Percentiles rank a stretch among this genome's conserved stretches.
Evolutionary conservation across 352 stramenopile species (phyloP).

Genomic region (Phytophthora colocasiae): DNA sequence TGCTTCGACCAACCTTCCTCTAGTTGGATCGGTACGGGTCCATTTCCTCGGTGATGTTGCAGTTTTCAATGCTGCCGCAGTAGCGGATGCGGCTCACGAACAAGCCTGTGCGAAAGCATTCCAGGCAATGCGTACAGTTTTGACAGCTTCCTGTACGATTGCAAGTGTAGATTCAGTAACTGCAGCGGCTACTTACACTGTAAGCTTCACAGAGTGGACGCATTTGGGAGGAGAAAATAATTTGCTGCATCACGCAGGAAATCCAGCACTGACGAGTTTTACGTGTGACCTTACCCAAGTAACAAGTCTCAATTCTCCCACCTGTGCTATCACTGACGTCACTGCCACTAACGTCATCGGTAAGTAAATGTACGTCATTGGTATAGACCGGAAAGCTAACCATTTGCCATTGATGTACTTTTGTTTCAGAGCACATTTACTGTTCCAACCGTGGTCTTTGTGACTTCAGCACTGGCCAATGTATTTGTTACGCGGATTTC

Average conservation of each 20-base stretch:
- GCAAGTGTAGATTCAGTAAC: slow-evolving; percentile 39
- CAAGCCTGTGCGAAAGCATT: slow-evolving; percentile 56
- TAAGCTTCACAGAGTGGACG: slow-evolving; percentile 71
- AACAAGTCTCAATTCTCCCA: slow-evolving; percentile 48
- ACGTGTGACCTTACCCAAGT: slow-evolving; percentile 76
- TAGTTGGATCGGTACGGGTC: slow-evolving; percentile 48
- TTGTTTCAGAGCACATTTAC: slow-evolving; percentile 69
- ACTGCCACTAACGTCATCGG: slow-evolving; percentile 59
- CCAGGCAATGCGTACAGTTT: slow-evolving; percentile 49
- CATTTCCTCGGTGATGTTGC: slow-evolving; percentile 60
- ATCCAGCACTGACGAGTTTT: slow-evolving; percentile 76
- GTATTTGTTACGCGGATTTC: slow-evolving; percentile 80
- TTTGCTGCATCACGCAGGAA: slow-evolving; percentile 78
- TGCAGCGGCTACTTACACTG: slow-evolving; percentile 66
- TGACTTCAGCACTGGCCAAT: slow-evolving; percentile 72
- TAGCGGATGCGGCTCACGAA: slow-evolving; percentile 38
- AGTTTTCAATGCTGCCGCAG: slow-evolving; percentile 45
- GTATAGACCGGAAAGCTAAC: slow-evolving; percentile 1
- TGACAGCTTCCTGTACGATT: slow-evolving; percentile 47
- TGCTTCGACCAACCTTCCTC: slow-evolving; percentile 14
- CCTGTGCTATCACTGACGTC: slow-evolving; percentile 75
- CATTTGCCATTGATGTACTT: not conserved
- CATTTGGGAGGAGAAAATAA: slow-evolving; percentile 83
- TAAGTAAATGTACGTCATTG: slow-evolving; percentile 24
- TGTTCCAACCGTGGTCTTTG: slow-evolving; percentile 86